Evolutionary conservation across 495 filamentous ascomycete species (phyloP).

Genomic region (Clavariopsis aquatica): DNA sequence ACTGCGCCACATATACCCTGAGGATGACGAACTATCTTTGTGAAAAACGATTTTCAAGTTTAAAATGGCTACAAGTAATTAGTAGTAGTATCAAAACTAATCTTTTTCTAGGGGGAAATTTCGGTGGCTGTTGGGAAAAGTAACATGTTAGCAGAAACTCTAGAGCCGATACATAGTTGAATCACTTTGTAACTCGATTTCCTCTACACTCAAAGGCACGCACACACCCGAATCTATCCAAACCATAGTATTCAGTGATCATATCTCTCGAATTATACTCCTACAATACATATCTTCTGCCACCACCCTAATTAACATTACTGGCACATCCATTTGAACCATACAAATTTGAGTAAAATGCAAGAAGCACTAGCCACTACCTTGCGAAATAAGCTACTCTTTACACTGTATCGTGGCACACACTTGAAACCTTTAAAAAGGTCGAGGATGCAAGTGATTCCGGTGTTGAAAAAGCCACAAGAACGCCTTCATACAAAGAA

Average conservation of each 20-base stretch:
- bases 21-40: neutral
- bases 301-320: neutral
- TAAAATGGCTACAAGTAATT: too few relatives aligned
- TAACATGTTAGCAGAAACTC: too few relatives aligned
- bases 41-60: too few relatives aligned
- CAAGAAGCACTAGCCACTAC: neutral
- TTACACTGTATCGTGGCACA: neutral
- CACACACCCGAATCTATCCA: too few relatives aligned
- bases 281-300: neutral
- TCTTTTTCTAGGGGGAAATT: too few relatives aligned
- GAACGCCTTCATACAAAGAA: neutral
- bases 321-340: neutral
- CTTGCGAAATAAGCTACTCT: neutral
- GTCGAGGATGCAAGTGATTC: neutral
- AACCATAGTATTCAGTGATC: neutral
- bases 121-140: too few relatives aligned
- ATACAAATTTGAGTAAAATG: neutral
- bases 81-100: too few relatives aligned
- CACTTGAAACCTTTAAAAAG: neutral
- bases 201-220: too few relatives aligned
- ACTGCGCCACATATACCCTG: conserved; percentile 6
- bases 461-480: neutral
- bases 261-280: neutral
- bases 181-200: too few relatives aligned
- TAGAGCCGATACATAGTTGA: too few relatives aligned